A percentile compares a stretch with the other conserved stretches of the same genome.
Evolutionary conservation across 306 rosid species (phyloP).

Genomic region (Lupinus albus): DNA sequence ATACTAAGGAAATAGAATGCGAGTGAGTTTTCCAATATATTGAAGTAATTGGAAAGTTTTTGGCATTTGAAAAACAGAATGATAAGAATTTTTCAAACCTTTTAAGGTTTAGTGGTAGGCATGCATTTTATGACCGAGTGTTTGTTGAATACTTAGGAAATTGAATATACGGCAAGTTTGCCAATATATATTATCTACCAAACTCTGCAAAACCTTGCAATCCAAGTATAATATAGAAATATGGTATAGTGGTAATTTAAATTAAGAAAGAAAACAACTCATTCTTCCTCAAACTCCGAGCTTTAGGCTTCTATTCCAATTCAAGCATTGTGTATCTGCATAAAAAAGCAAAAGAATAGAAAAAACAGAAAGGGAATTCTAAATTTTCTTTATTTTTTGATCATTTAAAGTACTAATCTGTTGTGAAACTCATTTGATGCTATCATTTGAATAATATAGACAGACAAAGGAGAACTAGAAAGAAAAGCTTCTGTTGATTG

Average conservation of each 20-base stretch:
- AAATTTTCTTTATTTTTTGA: neutral
- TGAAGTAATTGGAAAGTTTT: too few relatives aligned
- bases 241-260: conserved; percentile 32
- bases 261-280: conserved; percentile 32
- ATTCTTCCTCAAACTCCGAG: conserved; percentile 38
- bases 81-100: neutral
- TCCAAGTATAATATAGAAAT: conserved; percentile 22
- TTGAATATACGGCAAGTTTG: neutral
- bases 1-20: too few relatives aligned
- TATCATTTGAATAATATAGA: conserved; percentile 32
- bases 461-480: conserved; percentile 8
- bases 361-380: conserved; percentile 4
- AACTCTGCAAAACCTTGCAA: conserved; percentile 47
- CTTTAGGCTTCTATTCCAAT: conserved; percentile 73
- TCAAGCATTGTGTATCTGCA: conserved; percentile 80
- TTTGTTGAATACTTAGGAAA: neutral
- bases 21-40: too few relatives aligned
- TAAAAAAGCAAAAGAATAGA: conserved; percentile 54
- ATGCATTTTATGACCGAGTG: conserved; percentile 12
- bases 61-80: too few relatives aligned
- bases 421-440: conserved; percentile 44
- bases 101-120: neutral
- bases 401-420: conserved; percentile 23
- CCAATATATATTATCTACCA: conserved; percentile 36
- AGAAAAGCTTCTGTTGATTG: conserved; percentile 39